A percentile compares a stretch with the other conserved stretches of the same genome.
Evolutionary conservation across 106 monocot species (phyloP).

Genomic region (Allium cepa): DNA sequence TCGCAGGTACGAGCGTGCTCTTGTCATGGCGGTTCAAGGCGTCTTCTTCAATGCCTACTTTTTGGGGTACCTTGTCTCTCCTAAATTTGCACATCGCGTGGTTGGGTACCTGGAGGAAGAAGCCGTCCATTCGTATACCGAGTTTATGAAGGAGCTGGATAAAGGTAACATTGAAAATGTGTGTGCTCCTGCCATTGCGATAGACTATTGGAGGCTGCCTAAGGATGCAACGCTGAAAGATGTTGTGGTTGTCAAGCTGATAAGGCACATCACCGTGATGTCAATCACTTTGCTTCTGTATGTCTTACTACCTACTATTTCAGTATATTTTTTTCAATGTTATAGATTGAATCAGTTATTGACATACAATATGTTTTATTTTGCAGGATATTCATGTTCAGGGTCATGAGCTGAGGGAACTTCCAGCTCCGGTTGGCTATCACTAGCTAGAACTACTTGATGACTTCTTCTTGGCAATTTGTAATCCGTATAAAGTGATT

Average conservation of each 20-base stretch:
- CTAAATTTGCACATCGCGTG: slow-evolving; percentile 72
- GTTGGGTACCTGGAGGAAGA: slow-evolving; percentile 87
- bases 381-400: slow-evolving; percentile 27
- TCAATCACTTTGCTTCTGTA: slow-evolving; percentile 77
- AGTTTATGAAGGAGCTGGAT: slow-evolving; percentile 65
- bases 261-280: slow-evolving; percentile 93
- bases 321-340: too few species aligned
- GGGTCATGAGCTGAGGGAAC: slow-evolving; percentile 29
- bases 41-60: slow-evolving; percentile 94
- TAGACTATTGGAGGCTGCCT: slow-evolving; percentile 73
- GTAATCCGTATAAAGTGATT: too few species aligned
- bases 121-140: slow-evolving; percentile 81
- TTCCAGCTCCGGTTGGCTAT: slow-evolving; percentile 48
- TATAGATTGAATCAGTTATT: background rate
- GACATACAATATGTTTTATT: too few species aligned
- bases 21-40: slow-evolving; percentile 69
- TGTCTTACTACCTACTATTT: background rate
- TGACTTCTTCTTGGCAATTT: too few species aligned
- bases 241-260: slow-evolving; percentile 77
- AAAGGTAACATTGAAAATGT: slow-evolving; percentile 53
- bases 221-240: slow-evolving; percentile 49
- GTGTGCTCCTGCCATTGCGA: slow-evolving; percentile 65
- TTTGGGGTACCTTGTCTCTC: slow-evolving; percentile 66
- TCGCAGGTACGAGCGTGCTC: slow-evolving; percentile 57
- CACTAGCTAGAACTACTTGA: slow-evolving; percentile 13